Evolutionary conservation across 2,329 filamentous ascomycete genomes (phyloP).

Genomic region (Cladosporium cucumerinum): DNA sequence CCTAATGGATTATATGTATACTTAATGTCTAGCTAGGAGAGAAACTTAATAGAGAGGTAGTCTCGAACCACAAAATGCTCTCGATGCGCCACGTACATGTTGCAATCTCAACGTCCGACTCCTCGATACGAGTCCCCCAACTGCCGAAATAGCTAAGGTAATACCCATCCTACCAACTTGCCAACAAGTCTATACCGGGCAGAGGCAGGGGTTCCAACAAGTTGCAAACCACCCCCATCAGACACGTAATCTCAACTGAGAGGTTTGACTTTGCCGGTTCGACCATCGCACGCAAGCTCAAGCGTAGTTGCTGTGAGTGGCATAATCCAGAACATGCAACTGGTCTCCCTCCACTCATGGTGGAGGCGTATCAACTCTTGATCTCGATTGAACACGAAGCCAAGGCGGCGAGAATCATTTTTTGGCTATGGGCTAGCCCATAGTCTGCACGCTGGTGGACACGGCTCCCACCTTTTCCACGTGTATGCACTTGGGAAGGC

Average conservation of each 20-base stretch:
- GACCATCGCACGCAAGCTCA: neutral
- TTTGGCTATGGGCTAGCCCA: neutral
- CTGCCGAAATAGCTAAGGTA: neutral
- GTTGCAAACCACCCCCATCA: neutral
- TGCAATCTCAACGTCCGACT: neutral
- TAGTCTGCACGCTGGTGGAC: neutral
- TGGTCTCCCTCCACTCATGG: neutral
- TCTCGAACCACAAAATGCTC: neutral
- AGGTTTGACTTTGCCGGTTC: neutral
- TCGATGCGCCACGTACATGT: neutral
- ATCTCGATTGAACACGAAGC: neutral
- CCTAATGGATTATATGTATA: neutral
- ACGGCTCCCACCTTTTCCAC: neutral
- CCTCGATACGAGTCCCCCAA: neutral
- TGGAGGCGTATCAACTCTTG: neutral
- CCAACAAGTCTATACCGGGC: neutral
- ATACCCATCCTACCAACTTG: neutral
- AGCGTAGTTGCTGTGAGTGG: neutral
- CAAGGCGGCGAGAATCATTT: neutral
- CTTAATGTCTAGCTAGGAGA: slow-evolving; percentile 7
- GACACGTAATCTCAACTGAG: neutral
- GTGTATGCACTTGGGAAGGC: neutral
- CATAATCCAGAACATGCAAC: neutral
- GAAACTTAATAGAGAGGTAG: neutral
- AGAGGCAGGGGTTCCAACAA: neutral